Percentiles rank a stretch among this genome's conserved stretches.
These are phyloP conservation scores for Fusarium citri DNA, from an alignment of 2,329 filamentous ascomycete species.

Conservation along the genomic window DNA sequence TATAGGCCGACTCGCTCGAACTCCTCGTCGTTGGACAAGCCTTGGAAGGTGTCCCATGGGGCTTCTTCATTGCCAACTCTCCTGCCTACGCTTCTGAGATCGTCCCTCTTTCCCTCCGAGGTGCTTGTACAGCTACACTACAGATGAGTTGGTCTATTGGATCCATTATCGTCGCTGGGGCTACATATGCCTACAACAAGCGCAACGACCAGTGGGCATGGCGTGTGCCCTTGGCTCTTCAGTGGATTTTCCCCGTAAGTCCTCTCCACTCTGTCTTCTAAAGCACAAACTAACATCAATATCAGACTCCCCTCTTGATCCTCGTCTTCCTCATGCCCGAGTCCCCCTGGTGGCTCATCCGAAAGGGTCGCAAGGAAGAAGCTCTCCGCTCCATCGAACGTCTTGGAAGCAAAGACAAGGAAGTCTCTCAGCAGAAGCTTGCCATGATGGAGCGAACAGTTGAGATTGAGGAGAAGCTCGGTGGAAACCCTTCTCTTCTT, in stretches of 20 bases:
- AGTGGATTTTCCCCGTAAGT: constrained; percentile 65
- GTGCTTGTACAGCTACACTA: constrained; percentile 67
- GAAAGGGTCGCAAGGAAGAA: constrained; percentile 57
- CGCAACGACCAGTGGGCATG: constrained; percentile 21
- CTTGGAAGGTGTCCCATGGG: constrained; percentile 70
- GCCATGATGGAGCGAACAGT: constrained; percentile 69
- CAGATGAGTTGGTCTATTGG: constrained; percentile 75
- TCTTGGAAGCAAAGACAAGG: constrained; percentile 52
- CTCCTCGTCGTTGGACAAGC: constrained; percentile 64
- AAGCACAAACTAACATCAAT: background rate
- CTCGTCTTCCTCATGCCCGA: constrained; percentile 63
- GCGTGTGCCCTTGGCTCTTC: constrained; percentile 64
- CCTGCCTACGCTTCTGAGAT: constrained; percentile 71
- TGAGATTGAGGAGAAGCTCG: constrained; percentile 59
- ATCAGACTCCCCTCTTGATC: constrained; percentile 60
- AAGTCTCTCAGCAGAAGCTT: constrained; percentile 53
- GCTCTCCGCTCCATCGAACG: constrained; percentile 60
- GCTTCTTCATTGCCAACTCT: constrained; percentile 71
- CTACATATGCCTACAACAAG: constrained; percentile 64
- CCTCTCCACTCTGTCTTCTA: fast-evolving
- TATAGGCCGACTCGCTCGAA: constrained; percentile 48
- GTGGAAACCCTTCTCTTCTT: constrained; percentile 58
- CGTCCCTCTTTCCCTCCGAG: constrained; percentile 67
- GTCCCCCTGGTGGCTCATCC: constrained; percentile 66
- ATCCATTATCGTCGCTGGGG: constrained; percentile 67